Base-by-base conservation (phyloP, 768 basidiomycete genomes). In the Lentinula edodes region DNA sequence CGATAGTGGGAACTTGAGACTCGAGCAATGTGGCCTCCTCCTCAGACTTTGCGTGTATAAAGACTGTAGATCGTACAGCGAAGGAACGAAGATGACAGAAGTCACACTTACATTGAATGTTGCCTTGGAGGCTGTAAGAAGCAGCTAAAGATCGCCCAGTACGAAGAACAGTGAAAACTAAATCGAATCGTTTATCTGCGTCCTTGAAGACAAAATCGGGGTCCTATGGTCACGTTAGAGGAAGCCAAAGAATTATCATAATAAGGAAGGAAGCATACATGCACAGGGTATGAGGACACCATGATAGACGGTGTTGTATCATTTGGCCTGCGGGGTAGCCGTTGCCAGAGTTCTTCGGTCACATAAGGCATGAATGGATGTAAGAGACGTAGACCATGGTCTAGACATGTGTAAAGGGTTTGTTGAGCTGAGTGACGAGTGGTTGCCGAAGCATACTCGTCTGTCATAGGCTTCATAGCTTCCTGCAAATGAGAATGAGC, bases 351-450 rank as follows among this genome's bases (percentile, higher is more conserved):
- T 73, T 98, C 97, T 75, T 99, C 97, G 4, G 97, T 98, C 36
- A 99, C 92, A 73, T 91, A 99, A 0, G 97, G 97, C 97, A 98
- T 99, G 78, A 98, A 95, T 0, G 97, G 97, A 73, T 98, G 97
- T 0, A 98, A 80, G 2, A 99, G 79, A 18, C 89, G 86, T 58
- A 99, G 79, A 9, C 95, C 97, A 63, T 88, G 76, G 67, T 99
- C 97, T 43, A 99, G 82, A 71, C 94, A 96, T 6, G 90, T 95
- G 74, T 98, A 97, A 41, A 99, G 77, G 0, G 96, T 98, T 75
- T 98, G 93, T 70, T 97, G 95, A 3, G 96, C 91, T 10, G 95
- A 98, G 54, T 78, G 80, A 42, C 88, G 86, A 8, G 82, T 84
- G 12, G 79, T 79, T 1, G 77, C 68, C 6, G 89, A 79, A 0